These are phyloP conservation scores for Colletotrichum gigasporum DNA, from an alignment of 2,329 filamentous ascomycete genomes.

Conservation along the genomic window DNA sequence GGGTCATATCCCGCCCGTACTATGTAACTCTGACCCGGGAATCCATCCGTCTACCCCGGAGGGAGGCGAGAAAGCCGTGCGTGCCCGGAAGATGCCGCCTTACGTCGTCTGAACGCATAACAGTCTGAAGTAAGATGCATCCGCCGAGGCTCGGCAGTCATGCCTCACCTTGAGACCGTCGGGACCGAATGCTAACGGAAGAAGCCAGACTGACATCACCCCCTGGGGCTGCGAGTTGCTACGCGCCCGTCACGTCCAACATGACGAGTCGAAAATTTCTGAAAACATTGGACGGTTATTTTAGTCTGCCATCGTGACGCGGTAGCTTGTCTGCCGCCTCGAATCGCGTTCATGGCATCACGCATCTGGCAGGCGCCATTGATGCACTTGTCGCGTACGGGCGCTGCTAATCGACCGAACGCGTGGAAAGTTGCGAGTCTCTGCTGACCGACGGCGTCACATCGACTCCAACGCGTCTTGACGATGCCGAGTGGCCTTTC, in stretches of 20 bases:
- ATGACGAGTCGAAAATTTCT: not conserved
- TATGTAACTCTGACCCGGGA: not conserved
- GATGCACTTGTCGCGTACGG: not conserved
- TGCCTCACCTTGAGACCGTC: not conserved
- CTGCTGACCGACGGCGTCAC: not conserved
- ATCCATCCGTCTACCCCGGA: not conserved
- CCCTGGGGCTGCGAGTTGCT: not conserved
- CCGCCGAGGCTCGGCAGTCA: not conserved
- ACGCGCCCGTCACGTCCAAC: not conserved
- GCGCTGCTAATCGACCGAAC: not conserved
- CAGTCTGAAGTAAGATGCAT: not conserved
- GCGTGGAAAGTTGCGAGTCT: not conserved
- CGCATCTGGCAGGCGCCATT: no score
- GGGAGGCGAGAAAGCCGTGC: conserved; percentile 4
- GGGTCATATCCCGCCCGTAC: not conserved
- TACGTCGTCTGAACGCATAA: conserved; percentile 15
- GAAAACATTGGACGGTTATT: not conserved
- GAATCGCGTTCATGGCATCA: no score
- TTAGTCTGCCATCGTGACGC: conserved; percentile 8
- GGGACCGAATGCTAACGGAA: conserved; percentile 3
- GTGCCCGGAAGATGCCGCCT: conserved; percentile 13
- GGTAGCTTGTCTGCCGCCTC: no score
- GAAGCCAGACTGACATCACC: conserved; percentile 2
- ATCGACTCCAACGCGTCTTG: not conserved
- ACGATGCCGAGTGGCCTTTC: not conserved